Evolutionary conservation across 768 basidiomycete genomes (phyloP), one percentile per base, ranked within the genome.

Genomic region (Suillus discolor): DNA sequence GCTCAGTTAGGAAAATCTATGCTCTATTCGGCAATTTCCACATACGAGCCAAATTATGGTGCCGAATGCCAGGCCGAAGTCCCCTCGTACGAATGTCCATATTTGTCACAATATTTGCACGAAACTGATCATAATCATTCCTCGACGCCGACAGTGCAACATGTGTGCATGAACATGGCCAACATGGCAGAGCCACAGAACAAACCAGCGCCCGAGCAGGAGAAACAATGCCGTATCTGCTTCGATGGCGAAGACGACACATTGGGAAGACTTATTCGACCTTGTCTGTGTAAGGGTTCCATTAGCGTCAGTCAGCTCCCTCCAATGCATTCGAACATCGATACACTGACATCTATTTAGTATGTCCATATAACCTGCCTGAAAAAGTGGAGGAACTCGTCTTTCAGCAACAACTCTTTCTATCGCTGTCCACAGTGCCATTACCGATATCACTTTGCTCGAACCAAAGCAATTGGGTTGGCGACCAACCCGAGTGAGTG

Each of bases 221-320:
- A 87, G 71, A 89, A 84, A 71, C 90, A 91, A 73, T 96, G 94
- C 72, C 84, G 94, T 62, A 96, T 96, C 55, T 96, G 94, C 73
- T 81, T 94, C 34, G 90, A 91, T 45, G 89, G 91, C 5, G 75
- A 79, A 13, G 89, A 91, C 68, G 82, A 84, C 31, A 68, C 75
- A 39, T 79, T 90, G 47, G 94, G 94, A 3, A 85, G 88, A 62
- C 84, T 96, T 69, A 93, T 96, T 69, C 87, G 89, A 38, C 94
- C 94, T 6, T 81, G 81, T 73, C 79, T 84, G 11, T 88, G 87
- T 67, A 88, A 85, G 67, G 94, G 94, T 51, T 89, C 89, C 25
- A 92, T 94, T 66, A 90, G 88, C 66, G 85, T 88, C 70, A 68
- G 81, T 76, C 62, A 34, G 47, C 54, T 55, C 8, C 59, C 11